These are phyloP conservation scores for Arabis alpina DNA, from an alignment of 345 rosid genomes.

Conservation along the genomic window DNA sequence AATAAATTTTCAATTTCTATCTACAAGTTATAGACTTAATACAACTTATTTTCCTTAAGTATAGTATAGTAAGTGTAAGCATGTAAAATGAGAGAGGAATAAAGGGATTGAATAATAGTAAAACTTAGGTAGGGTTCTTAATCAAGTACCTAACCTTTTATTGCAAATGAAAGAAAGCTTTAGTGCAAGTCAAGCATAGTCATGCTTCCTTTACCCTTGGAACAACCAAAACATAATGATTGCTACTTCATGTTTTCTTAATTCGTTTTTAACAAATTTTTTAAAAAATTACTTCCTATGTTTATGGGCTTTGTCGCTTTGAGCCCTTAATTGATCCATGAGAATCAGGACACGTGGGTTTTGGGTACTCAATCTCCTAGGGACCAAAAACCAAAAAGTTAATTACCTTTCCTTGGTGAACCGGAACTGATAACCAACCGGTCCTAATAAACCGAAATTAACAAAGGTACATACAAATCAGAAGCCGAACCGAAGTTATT, in stretches of 20 bases:
- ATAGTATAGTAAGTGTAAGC: slow-evolving; percentile 8
- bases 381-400: slow-evolving; percentile 18
- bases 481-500: too few relatives aligned
- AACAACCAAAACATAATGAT: slow-evolving; percentile 38
- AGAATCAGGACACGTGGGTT: slow-evolving; percentile 32
- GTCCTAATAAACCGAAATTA: too few relatives aligned
- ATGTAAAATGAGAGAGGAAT: slow-evolving; percentile 16
- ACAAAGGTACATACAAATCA: too few relatives aligned
- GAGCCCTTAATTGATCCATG: slow-evolving; percentile 26
- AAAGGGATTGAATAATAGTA: slow-evolving; percentile 15
- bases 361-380: background rate
- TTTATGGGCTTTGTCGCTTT: slow-evolving; percentile 15
- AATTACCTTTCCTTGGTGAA: too few relatives aligned
- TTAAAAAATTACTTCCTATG: slow-evolving; percentile 8
- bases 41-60: background rate
- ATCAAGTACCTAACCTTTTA: slow-evolving; percentile 36
- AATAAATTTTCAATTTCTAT: background rate
- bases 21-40: too few relatives aligned
- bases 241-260: slow-evolving; percentile 19
- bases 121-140: slow-evolving; percentile 37
- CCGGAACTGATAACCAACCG: too few relatives aligned
- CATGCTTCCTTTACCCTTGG: slow-evolving; percentile 28
- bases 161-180: slow-evolving; percentile 33
- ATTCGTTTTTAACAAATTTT: background rate
- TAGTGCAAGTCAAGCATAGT: slow-evolving; percentile 45